Evolutionary conservation across 2,329 filamentous ascomycete species (phyloP), one percentile per base, ranked within the genome.

Genomic region (Hawksworthiomyces lignivorus): DNA sequence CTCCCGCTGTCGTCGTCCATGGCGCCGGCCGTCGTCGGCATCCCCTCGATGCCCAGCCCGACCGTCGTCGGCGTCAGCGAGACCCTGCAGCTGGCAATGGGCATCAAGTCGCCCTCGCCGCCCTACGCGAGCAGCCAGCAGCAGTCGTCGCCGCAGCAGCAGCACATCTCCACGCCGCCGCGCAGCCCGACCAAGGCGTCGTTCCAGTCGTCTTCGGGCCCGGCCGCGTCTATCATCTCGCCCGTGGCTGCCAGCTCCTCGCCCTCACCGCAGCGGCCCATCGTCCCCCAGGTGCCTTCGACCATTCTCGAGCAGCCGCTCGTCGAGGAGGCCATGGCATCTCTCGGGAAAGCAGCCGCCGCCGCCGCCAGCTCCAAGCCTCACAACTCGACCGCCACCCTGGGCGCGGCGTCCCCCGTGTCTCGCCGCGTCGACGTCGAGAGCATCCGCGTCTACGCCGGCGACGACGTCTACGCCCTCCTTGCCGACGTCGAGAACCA

Each of bases 391-490:
- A 15, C 22, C 15, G 11, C 18, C n/a, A 36, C 21, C 15, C 31
- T 34, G 46, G 41, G 43, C 49, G 8, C 44, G 47, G 24, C 55
- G 30, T 24, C 50, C 5, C 21, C 34, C 18, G 29, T 36, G 1
- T 24, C 29, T 12, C 43, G 54, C 10, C 62, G 70, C 32, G 54
- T 59, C 11, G 69, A 69, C 18, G 68, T 77, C 28, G 76, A 84
- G 57, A 83, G 78, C 55, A 84, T 84, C 46, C 74, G 75, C 18
- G 71, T 84, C 50, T 84, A 84, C 49, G 79, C 78, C 18, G 80
- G 80, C 45, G 74, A 76, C 45, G 79, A 82, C 35, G 73, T 86
- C 8, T 83, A 80, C 49, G 72, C 75, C 3, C 67, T 85, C 2
- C 65, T 85, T 30, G 77, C 75, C 1, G 80, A 84, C 49, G 80